Evolutionary conservation across 495 filamentous ascomycete genomes (phyloP).

Genomic region (Rhypophila decipiens): DNA sequence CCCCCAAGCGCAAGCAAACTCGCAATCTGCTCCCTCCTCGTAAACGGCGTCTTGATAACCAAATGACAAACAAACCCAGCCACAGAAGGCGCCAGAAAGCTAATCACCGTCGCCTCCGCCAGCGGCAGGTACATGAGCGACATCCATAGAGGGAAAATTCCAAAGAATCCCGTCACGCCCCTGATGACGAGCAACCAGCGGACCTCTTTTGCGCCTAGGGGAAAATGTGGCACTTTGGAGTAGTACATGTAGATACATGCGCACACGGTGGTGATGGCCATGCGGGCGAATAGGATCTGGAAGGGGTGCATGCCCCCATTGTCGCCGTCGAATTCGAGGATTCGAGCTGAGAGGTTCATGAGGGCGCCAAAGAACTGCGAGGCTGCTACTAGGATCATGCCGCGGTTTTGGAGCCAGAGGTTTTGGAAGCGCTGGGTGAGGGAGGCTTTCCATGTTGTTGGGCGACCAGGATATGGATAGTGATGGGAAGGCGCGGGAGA

Average conservation of each 20-base stretch:
- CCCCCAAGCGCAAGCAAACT: conserved; percentile 70
- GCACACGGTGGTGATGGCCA: conserved; percentile 66
- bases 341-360: conserved; percentile 81
- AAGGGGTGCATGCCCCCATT: conserved; percentile 81
- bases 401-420: conserved; percentile 56
- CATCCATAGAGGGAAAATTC: conserved; percentile 56
- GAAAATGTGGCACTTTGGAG: conserved; percentile 57
- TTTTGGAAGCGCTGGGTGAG: neutral
- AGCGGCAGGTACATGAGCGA: conserved; percentile 84
- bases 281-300: conserved; percentile 82
- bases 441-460: neutral
- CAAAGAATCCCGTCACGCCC: conserved; percentile 75
- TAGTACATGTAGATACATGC: conserved; percentile 72
- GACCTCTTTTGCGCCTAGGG: conserved; percentile 62
- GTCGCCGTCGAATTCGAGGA: conserved; percentile 69
- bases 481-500: neutral
- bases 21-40: conserved; percentile 67
- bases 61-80: conserved; percentile 79
- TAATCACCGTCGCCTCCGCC: conserved; percentile 87
- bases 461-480: neutral
- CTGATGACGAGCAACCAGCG: conserved; percentile 60
- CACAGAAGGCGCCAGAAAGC: conserved; percentile 77
- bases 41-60: conserved; percentile 71
- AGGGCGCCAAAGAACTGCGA: conserved; percentile 79
- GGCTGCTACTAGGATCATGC: conserved; percentile 63